These are phyloP conservation scores for Sugiyamaella chiloensis DNA, from an alignment of 805 yeast genomes.

Conservation along the genomic window DNA sequence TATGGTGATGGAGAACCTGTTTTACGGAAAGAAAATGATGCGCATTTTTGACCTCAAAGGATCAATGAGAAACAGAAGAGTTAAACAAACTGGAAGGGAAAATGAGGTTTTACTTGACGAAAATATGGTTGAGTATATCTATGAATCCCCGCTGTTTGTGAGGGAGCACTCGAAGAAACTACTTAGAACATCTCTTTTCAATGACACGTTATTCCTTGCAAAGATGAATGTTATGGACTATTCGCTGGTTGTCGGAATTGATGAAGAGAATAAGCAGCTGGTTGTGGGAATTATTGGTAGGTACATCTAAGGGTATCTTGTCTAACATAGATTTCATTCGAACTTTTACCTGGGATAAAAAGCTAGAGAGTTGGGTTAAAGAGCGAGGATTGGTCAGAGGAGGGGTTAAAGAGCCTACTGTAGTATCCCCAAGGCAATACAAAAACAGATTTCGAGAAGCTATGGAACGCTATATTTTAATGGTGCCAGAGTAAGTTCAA, in stretches of 20 bases:
- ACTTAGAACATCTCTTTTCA: constrained; percentile 85
- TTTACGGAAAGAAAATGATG: constrained; percentile 75
- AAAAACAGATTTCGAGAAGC: constrained; percentile 94
- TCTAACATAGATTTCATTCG: constrained; percentile 65
- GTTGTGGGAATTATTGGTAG: constrained; percentile 83
- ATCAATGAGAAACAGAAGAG: constrained; percentile 96
- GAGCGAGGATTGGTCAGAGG: constrained; percentile 87
- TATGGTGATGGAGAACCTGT: constrained; percentile 91
- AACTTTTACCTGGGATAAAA: constrained; percentile 98
- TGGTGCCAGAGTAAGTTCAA: constrained; percentile 72
- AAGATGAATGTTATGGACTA: constrained; percentile 99
- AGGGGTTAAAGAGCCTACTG: constrained; percentile 90
- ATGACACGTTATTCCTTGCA: constrained; percentile 88
- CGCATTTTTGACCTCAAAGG: constrained; percentile 95
- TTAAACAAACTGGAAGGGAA: constrained; percentile 91
- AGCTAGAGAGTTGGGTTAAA: constrained; percentile 97
- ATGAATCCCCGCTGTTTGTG: constrained; percentile 92
- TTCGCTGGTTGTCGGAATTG: constrained; percentile 90
- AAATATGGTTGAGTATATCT: constrained; percentile 96
- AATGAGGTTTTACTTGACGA: constrained; percentile 94
- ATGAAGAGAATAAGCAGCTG: constrained; percentile 54
- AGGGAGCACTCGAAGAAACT: constrained; percentile 86
- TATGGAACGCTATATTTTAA: constrained; percentile 90
- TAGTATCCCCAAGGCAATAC: constrained; percentile 94
- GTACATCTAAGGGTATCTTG: too few species aligned